Percentiles rank a stretch among this genome's conserved stretches.
Evolutionary conservation across 2,329 filamentous ascomycete genomes (phyloP).

Genomic region (Hypomyces rosellus): DNA sequence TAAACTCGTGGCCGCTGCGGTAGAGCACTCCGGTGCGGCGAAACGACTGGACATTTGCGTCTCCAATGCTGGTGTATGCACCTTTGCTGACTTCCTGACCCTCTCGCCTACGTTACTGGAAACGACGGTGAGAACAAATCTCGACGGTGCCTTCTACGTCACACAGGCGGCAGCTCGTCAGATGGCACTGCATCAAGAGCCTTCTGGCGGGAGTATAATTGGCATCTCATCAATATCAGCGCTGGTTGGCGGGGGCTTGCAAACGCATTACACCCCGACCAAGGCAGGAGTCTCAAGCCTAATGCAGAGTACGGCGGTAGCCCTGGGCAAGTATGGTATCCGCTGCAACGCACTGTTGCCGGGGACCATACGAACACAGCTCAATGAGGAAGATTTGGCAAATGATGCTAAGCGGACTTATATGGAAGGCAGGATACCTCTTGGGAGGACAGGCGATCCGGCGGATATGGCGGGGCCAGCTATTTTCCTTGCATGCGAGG

Average conservation of each 20-base stretch:
- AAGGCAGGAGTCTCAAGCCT: conserved; percentile 76
- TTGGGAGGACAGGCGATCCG: conserved; percentile 67
- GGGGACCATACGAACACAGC: conserved; percentile 74
- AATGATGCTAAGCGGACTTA: conserved; percentile 66
- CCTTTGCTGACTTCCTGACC: conserved; percentile 79
- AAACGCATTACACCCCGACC: conserved; percentile 83
- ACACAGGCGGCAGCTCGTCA: conserved; percentile 79
- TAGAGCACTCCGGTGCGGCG: conserved; percentile 49
- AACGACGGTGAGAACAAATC: conserved; percentile 70
- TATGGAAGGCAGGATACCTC: conserved; percentile 75
- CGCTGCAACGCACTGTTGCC: conserved; percentile 79
- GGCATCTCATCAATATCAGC: conserved; percentile 68
- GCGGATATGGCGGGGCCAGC: conserved; percentile 76
- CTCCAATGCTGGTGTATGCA: conserved; percentile 82
- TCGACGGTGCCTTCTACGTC: conserved; percentile 82
- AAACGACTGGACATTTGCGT: conserved; percentile 69
- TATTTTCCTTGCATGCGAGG: conserved; percentile 74
- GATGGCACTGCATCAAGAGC: conserved; percentile 59
- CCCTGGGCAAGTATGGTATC: conserved; percentile 68
- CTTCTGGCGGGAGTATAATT: conserved; percentile 72
- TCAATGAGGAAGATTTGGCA: conserved; percentile 77
- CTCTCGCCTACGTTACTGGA: conserved; percentile 64
- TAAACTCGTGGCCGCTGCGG: conserved; percentile 59
- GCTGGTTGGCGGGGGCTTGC: conserved; percentile 68
- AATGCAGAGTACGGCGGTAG: conserved; percentile 78